These are phyloP conservation scores for Asterophora parasitica DNA, from an alignment of 768 basidiomycete species.

Conservation along the genomic window DNA sequence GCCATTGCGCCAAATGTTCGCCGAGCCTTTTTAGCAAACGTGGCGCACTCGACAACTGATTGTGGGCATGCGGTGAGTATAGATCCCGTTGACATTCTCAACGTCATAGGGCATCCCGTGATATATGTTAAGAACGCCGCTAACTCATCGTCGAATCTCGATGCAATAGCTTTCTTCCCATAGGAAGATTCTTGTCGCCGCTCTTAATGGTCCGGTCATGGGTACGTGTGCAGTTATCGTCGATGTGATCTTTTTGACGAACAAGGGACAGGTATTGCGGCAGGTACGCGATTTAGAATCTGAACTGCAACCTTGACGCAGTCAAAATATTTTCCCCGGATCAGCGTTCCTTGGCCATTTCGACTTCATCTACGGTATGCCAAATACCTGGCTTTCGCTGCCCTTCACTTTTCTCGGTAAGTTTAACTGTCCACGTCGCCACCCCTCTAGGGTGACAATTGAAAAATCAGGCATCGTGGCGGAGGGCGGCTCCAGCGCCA, in stretches of 20 bases:
- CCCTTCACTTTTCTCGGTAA: slow-evolving; percentile 62
- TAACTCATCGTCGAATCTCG: too few relatives aligned
- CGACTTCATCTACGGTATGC: slow-evolving; percentile 68
- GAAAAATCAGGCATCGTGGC: slow-evolving; percentile 48
- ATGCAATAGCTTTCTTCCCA: slow-evolving; percentile 72
- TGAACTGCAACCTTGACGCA: neutral
- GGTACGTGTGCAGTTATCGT: slow-evolving; percentile 34
- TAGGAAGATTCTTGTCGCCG: slow-evolving; percentile 64
- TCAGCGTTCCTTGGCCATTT: slow-evolving; percentile 66
- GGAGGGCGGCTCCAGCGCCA: slow-evolving; percentile 68
- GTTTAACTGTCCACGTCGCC: slow-evolving; percentile 19
- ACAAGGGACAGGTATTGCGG: slow-evolving; percentile 50
- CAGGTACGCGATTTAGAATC: slow-evolving; percentile 34
- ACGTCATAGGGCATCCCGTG: too few relatives aligned
- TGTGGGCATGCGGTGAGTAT: slow-evolving; percentile 56
- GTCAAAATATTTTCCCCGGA: neutral
- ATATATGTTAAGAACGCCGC: too few relatives aligned
- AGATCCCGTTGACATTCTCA: neutral
- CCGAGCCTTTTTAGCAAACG: slow-evolving; percentile 39
- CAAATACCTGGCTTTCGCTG: slow-evolving; percentile 55
- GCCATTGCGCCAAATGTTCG: slow-evolving; percentile 30
- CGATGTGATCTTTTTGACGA: neutral
- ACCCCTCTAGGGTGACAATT: slow-evolving; percentile 6
- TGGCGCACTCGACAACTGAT: slow-evolving; percentile 52
- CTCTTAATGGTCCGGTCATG: slow-evolving; percentile 72